Percentiles rank a stretch among this genome's conserved stretches.
phyloP scores from a whole-genome alignment of 495 filamentous ascomycete genomes.

The Viridothelium virens region DNA sequence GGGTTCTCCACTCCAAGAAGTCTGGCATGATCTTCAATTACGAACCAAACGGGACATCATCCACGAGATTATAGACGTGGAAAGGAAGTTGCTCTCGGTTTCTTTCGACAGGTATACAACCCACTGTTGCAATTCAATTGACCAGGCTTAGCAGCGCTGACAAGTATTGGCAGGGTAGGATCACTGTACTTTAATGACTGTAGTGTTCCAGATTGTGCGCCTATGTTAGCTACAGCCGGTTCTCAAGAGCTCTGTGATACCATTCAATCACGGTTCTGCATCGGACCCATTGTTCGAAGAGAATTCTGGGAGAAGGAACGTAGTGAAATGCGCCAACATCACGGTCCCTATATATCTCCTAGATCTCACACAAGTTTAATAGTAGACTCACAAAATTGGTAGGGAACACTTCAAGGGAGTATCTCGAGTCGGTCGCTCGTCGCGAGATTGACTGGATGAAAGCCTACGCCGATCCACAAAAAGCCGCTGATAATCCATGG shows the following conservation, averaged over 20 bases:
- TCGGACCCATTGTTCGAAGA: conserved; percentile 16
- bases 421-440: conserved; percentile 16
- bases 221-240: conserved; percentile 3
- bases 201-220: conserved; percentile 13
- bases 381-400: not conserved
- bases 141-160: not conserved
- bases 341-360: conserved; percentile 17
- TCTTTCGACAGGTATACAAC: conserved; percentile 13
- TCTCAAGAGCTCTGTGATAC: conserved; percentile 9
- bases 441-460: conserved; percentile 19
- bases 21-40: conserved; percentile 13
- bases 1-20: conserved; percentile 1
- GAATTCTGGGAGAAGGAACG: conserved; percentile 20
- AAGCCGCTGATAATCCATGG: conserved; percentile 3
- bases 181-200: conserved; percentile 17
- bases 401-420: conserved; percentile 17
- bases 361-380: not conserved
- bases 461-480: conserved; percentile 11
- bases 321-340: conserved; percentile 14
- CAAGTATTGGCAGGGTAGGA: conserved; percentile 11
- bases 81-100: conserved; percentile 17
- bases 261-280: conserved; percentile 14
- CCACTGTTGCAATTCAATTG: not conserved
- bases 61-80: conserved; percentile 14
- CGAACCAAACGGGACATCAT: conserved; percentile 5